phyloP scores from a whole-genome alignment of 208 protist species.

The Trypanosoma platydactyli region DNA sequence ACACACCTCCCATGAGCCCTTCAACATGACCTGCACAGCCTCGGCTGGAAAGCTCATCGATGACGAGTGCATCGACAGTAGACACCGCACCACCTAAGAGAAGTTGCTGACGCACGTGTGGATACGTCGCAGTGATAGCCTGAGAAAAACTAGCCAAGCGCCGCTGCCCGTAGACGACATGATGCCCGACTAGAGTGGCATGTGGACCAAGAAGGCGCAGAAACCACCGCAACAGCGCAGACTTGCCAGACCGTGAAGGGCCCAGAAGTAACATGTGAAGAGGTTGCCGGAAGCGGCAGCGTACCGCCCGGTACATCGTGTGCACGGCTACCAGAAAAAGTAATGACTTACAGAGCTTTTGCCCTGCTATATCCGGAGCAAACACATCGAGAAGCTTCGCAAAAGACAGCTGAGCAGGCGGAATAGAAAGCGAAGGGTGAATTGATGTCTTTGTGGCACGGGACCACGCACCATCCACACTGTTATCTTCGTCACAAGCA shows the following conservation, averaged over 20 bases:
- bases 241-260: slow-evolving; percentile 56
- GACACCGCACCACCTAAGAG: slow-evolving; percentile 47
- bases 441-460: background rate
- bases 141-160: slow-evolving; percentile 23
- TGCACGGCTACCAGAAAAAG: slow-evolving; percentile 57
- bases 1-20: slow-evolving; percentile 16
- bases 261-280: slow-evolving; percentile 67
- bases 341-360: slow-evolving; percentile 45
- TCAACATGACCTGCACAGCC: slow-evolving; percentile 17
- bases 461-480: background rate
- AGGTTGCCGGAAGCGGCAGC: slow-evolving; percentile 22
- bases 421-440: background rate
- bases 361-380: slow-evolving; percentile 54
- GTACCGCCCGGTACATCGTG: slow-evolving; percentile 45
- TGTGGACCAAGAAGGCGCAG: slow-evolving; percentile 35
- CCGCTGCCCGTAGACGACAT: slow-evolving; percentile 43
- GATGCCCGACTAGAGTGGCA: slow-evolving; percentile 41
- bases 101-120: slow-evolving; percentile 34
- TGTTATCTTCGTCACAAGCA: background rate
- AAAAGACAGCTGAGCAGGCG: slow-evolving; percentile 20
- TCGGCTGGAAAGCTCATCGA: slow-evolving; percentile 43
- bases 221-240: slow-evolving; percentile 44
- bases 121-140: slow-evolving; percentile 29
- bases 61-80: slow-evolving; percentile 44
- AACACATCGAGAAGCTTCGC: slow-evolving; percentile 30